Conservation (phyloP, 2,329 filamentous ascomycete genomes). For the Chrysoporthe puriensis region DNA sequence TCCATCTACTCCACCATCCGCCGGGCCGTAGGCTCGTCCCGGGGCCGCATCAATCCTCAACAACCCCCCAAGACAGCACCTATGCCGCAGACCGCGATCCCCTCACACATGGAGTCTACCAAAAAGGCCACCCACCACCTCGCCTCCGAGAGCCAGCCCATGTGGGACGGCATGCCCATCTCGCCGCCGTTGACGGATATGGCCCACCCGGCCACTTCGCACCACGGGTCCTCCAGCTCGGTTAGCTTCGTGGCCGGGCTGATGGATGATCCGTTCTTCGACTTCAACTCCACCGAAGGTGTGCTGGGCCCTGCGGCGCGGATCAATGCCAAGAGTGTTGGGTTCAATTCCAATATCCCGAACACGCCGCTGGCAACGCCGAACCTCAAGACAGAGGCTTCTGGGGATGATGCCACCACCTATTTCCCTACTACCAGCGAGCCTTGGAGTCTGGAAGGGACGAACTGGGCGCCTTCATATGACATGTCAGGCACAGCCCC, state of each 20-base stretch:
- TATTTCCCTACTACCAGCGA: conserved; percentile 32
- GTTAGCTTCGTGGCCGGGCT: conserved; percentile 32
- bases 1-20: conserved; percentile 38
- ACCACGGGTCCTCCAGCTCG: conserved; percentile 12
- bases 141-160: conserved; percentile 13
- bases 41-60: conserved; percentile 5
- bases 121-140: conserved; percentile 20
- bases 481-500: conserved; percentile 13
- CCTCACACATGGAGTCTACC: conserved; percentile 28
- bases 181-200: conserved; percentile 27
- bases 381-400: conserved; percentile 34
- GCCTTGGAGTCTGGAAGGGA: conserved; percentile 26
- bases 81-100: conserved; percentile 25
- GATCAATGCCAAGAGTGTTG: conserved; percentile 17
- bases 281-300: conserved; percentile 18
- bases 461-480: conserved; percentile 16
- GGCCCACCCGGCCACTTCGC: conserved; percentile 1
- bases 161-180: conserved; percentile 26
- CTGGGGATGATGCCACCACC: conserved; percentile 29
- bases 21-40: conserved; percentile 33
- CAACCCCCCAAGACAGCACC: conserved; percentile 21
- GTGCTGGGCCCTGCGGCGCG: conserved; percentile 24
- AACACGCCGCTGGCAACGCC: conserved; percentile 46
- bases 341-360: conserved; percentile 32
- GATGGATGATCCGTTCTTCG: conserved; percentile 38